Evolutionary conservation across 2,329 filamentous ascomycete species (phyloP), one percentile per base, ranked within the genome.

Genomic region (Botrytis medusae): DNA sequence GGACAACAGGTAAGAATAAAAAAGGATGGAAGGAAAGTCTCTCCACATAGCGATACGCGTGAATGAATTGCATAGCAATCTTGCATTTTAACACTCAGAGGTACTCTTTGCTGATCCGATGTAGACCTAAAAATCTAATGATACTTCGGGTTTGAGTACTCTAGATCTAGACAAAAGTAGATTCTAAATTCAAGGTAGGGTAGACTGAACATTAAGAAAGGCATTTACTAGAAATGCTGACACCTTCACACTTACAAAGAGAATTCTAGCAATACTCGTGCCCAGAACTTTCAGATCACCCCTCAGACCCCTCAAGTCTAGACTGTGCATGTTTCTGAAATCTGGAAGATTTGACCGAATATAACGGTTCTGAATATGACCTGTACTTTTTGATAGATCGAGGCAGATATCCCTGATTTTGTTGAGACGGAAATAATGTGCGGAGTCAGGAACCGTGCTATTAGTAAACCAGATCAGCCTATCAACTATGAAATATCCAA

Each of bases 301-400:
- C 9, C 7, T 25, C 10, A 71, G 34, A 8, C 10, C 12, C 16
- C 59, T 61, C 44, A 71, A 63, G 40, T 63, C 32, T 22, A 71
- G 69, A 32, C 69, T 71, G 25, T 44, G 14, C 20, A 71, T 29
- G 32, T 71, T 63, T 22, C 69, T 44, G 48, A 51, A 71, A 20
- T 25, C 12, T 29, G 59, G 59, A 40, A 63, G n/a, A 20, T 22
- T 10, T 32, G 32, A 44, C 59, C 44, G 32, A 4, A 32, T 2
- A 48, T 62, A 2, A 18, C 42, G 57, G 7, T 2, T 9, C 6
- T 7, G 16, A 48, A 14, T 1, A 9, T 2, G 7, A n/a, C 5
- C 0, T n/a, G 16, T 2, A 25, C 2, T 29, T 14, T 12, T 32
- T 2, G 2, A 1, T 32, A n/a, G 29, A 4, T 54, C 59, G 9